Evolutionary conservation across 1,284 basidiomycete genomes (phyloP).

Genomic region (Rhodofomes roseus): DNA sequence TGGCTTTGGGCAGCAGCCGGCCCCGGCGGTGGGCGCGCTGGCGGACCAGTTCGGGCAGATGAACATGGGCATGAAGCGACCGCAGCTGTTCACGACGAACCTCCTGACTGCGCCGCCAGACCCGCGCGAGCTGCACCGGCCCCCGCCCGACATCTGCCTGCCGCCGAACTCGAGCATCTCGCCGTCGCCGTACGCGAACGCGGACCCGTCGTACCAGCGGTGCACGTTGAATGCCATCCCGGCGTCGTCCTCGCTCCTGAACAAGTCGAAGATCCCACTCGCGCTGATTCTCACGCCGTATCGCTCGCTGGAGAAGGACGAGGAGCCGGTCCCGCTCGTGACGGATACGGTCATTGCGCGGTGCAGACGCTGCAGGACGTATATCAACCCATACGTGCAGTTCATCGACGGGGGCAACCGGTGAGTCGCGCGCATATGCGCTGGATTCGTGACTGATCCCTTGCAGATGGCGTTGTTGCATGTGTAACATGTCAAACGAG

Average conservation of each 20-base stretch:
- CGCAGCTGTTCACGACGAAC: slow-evolving; percentile 80
- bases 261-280: slow-evolving; percentile 92
- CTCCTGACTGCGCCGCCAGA: slow-evolving; percentile 89
- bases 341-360: slow-evolving; percentile 95
- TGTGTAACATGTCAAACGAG: slow-evolving; percentile 99
- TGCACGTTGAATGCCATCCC: slow-evolving; percentile 92
- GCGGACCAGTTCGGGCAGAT: slow-evolving; percentile 86
- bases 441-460: slow-evolving; percentile 5
- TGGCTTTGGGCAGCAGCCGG: slow-evolving; percentile 47
- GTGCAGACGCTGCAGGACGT: slow-evolving; percentile 94
- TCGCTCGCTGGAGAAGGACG: slow-evolving; percentile 51
- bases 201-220: slow-evolving; percentile 91
- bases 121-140: slow-evolving; percentile 75
- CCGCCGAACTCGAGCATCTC: slow-evolving; percentile 84
- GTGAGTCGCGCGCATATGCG: slow-evolving; percentile 33
- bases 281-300: slow-evolving; percentile 92
- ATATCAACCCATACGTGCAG: slow-evolving; percentile 98
- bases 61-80: slow-evolving; percentile 72
- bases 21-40: slow-evolving; percentile 59
- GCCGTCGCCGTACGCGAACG: slow-evolving; percentile 76
- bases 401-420: slow-evolving; percentile 98
- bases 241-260: slow-evolving; percentile 86
- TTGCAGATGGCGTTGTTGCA: slow-evolving; percentile 93
- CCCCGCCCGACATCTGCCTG: slow-evolving; percentile 87
- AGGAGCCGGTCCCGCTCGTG: slow-evolving; percentile 22